phyloP scores from a whole-genome alignment of 1,284 basidiomycete genomes.

The Stereum hirsutum region DNA sequence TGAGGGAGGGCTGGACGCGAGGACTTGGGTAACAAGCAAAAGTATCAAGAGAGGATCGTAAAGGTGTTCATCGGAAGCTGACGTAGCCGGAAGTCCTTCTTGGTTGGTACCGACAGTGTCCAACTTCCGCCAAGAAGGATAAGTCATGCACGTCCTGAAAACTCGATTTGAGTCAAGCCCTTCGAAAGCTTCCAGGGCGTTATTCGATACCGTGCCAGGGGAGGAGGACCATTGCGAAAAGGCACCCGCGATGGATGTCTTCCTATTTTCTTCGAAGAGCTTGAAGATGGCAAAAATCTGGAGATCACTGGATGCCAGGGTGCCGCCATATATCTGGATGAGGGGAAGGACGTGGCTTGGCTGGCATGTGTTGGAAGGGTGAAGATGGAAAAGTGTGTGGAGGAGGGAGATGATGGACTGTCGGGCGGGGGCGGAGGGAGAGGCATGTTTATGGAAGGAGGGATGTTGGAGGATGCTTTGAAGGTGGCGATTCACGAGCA shows the following conservation, averaged over 20 bases:
- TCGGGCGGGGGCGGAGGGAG: conserved; percentile 19
- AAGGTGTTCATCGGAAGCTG: conserved; percentile 27
- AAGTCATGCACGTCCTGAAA: conserved; percentile 66
- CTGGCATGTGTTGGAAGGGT: conserved; percentile 78
- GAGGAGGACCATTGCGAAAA: conserved; percentile 51
- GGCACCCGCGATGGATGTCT: conserved; percentile 52
- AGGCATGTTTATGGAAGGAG: conserved; percentile 34
- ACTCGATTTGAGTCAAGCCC: conserved; percentile 63
- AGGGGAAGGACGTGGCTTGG: conserved; percentile 74
- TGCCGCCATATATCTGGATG: conserved; percentile 66
- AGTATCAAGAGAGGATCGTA: conserved; percentile 85
- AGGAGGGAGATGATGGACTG: conserved; percentile 46
- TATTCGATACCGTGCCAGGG: conserved; percentile 29
- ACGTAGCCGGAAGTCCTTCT: conserved; percentile 20
- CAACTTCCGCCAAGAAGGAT: conserved; percentile 51
- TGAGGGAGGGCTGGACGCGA: conserved; percentile 46
- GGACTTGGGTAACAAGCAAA: conserved; percentile 55
- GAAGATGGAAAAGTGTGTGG: conserved; percentile 58
- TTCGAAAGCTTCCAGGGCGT: conserved; percentile 56
- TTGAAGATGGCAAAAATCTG: conserved; percentile 67
- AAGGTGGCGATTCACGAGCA: conserved; percentile 51
- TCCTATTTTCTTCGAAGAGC: conserved; percentile 70
- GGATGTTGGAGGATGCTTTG: conserved; percentile 56
- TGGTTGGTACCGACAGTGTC: conserved; percentile 7
- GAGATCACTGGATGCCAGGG: conserved; percentile 53